Conservation (phyloP, 805 yeast genomes). For the Myxozyma sirexii region DNA sequence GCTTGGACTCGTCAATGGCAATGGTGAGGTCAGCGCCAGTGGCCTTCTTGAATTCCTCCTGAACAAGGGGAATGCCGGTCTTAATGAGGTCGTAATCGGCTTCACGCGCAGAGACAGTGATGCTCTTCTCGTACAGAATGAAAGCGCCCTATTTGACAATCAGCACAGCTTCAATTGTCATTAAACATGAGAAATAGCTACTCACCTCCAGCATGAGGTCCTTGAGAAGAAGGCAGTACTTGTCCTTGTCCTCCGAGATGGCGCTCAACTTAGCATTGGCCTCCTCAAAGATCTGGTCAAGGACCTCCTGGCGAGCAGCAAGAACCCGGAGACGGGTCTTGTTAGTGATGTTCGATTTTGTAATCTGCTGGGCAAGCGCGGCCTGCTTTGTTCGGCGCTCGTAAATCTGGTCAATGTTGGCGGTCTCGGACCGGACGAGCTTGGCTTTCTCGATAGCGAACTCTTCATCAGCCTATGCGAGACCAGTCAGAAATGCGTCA, state of each 20-base stretch:
- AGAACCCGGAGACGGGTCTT: conserved; percentile 91
- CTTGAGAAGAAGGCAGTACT: conserved; percentile 69
- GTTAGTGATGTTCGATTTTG: conserved; percentile 92
- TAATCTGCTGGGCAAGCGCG: conserved; percentile 88
- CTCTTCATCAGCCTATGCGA: conserved; percentile 86
- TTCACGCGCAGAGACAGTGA: conserved; percentile 67
- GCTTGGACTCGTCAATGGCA: conserved; percentile 57
- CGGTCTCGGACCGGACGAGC: conserved; percentile 88
- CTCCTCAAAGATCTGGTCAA: conserved; percentile 70
- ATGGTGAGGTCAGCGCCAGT: conserved; percentile 61
- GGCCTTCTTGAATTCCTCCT: conserved; percentile 62
- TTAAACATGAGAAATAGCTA: background rate
- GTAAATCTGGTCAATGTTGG: conserved; percentile 79
- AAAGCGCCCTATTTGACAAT: conserved; percentile 56
- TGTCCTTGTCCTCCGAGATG: conserved; percentile 55
- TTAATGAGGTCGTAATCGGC: conserved; percentile 62
- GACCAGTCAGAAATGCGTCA: background rate
- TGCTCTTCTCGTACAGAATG: conserved; percentile 71
- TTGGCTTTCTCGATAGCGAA: conserved; percentile 97
- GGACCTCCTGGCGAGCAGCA: conserved; percentile 78
- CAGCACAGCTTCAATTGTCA: too few species aligned
- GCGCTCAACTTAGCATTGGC: conserved; percentile 66
- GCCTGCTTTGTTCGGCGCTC: conserved; percentile 89
- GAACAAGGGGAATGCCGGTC: conserved; percentile 63
- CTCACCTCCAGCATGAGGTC: conserved; percentile 74